Percentiles rank a stretch among this genome's conserved stretches.
These are phyloP conservation scores for Leccinum pachyderme DNA, from an alignment of 1,284 basidiomycete genomes.

Conservation along the genomic window DNA sequence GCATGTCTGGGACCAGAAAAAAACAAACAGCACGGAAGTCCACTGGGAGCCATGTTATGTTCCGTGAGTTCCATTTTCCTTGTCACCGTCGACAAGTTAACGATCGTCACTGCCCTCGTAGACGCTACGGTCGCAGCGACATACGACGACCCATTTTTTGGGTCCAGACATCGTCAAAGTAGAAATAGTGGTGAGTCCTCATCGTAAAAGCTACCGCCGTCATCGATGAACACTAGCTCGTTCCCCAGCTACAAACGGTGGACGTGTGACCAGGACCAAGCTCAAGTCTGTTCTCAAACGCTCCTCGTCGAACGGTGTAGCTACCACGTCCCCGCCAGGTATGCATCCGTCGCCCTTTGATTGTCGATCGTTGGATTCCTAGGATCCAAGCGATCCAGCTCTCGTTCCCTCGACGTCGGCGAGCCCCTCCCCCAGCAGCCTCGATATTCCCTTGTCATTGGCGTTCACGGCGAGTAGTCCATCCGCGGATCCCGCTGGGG, in stretches of 20 bases:
- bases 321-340: slow-evolving; percentile 4
- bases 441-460: not conserved
- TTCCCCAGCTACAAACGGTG: not conserved
- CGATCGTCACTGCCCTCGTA: not conserved
- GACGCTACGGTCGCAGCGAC: not conserved
- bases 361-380: not conserved
- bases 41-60: slow-evolving; percentile 13
- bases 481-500: not conserved
- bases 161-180: not conserved
- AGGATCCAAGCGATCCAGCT: slow-evolving; percentile 1
- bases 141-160: not conserved
- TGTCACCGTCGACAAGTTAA: not conserved
- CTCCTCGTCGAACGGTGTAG: not conserved
- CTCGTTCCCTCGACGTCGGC: no score
- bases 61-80: slow-evolving; percentile 11
- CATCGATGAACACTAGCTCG: not conserved
- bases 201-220: not conserved
- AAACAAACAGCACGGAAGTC: slow-evolving; percentile 28
- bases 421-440: not conserved
- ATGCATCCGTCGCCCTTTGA: not conserved
- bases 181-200: not conserved
- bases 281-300: slow-evolving; percentile 8
- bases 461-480: not conserved
- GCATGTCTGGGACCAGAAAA: slow-evolving; percentile 10
- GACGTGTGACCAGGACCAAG: not conserved